These are phyloP conservation scores for Dactylonectria estremocensis DNA, from an alignment of 2,329 filamentous ascomycete genomes.

Conservation along the genomic window DNA sequence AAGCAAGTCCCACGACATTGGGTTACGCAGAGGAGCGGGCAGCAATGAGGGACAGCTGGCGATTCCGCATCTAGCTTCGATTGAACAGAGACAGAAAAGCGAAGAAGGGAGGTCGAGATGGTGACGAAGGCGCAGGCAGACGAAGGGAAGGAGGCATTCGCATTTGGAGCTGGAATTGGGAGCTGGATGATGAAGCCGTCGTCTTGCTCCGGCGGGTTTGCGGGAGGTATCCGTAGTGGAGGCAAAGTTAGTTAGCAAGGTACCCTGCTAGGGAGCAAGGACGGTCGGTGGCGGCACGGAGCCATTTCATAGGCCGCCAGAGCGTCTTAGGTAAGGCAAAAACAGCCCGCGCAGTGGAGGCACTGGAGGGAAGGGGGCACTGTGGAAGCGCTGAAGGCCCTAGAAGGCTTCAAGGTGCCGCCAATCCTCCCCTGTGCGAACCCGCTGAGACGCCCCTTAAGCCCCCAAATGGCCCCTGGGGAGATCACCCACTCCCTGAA, in stretches of 20 bases:
- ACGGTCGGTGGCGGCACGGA: conserved; percentile 18
- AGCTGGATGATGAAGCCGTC: conserved; percentile 21
- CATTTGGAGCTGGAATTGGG: conserved; percentile 29
- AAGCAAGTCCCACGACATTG: conserved; percentile 89
- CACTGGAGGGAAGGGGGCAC: conserved; percentile 11
- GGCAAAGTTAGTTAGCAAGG: neutral
- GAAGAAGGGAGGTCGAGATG: conserved; percentile 21
- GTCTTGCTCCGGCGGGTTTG: conserved; percentile 23
- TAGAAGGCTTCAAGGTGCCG: neutral
- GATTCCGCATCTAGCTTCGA: conserved; percentile 57
- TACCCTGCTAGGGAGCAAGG: conserved; percentile 13
- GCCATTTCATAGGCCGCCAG: conserved; percentile 26
- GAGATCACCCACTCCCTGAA: conserved; percentile 16
- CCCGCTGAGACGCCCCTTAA: conserved; percentile 4
- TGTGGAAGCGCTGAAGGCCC: neutral
- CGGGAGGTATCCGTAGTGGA: conserved; percentile 31
- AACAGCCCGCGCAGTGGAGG: conserved; percentile 6
- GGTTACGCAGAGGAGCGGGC: conserved; percentile 54
- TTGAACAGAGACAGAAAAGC: conserved; percentile 35
- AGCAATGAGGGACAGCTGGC: conserved; percentile 49
- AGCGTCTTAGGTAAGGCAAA: conserved; percentile 28
- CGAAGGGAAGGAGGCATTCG: conserved; percentile 19
- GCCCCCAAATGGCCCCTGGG: conserved; percentile 8
- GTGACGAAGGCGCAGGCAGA: conserved; percentile 8
- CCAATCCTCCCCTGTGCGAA: neutral